Evolutionary conservation across 495 filamentous ascomycete genomes (phyloP).

Genomic region (Terfezia claveryi): DNA sequence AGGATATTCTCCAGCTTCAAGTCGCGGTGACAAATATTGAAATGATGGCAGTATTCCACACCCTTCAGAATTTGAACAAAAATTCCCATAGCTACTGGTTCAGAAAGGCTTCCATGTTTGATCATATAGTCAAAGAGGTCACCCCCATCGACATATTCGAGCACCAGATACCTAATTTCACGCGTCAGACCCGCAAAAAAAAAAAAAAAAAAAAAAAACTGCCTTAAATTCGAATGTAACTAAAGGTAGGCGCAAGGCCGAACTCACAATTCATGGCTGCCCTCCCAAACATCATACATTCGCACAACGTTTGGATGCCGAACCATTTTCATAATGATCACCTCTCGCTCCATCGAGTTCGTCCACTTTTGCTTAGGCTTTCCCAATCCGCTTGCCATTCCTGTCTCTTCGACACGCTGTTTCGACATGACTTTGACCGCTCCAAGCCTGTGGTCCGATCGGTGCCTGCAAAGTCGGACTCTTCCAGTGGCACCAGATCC

Average conservation of each 20-base stretch:
- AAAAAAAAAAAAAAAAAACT: background rate
- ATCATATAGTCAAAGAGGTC: conserved; percentile 74
- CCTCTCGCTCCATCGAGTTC: conserved; percentile 54
- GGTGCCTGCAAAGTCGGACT: conserved; percentile 63
- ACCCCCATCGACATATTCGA: conserved; percentile 83
- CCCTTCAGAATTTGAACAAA: conserved; percentile 90
- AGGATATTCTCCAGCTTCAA: conserved; percentile 96
- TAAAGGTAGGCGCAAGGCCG: background rate
- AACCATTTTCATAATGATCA: conserved; percentile 88
- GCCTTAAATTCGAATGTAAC: background rate
- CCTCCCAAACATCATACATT: conserved; percentile 92
- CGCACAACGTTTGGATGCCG: conserved; percentile 82
- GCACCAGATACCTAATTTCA: conserved; percentile 57
- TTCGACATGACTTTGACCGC: conserved; percentile 71
- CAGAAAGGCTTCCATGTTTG: conserved; percentile 39
- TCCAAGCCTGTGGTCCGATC: conserved; percentile 46
- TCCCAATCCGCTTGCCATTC: conserved; percentile 45
- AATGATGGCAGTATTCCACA: conserved; percentile 72
- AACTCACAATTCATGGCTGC: conserved; percentile 69
- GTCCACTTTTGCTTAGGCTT: conserved; percentile 47
- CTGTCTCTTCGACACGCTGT: conserved; percentile 37
- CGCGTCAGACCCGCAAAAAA: background rate
- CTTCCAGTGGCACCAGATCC: conserved; percentile 68
- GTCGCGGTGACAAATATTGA: conserved; percentile 89
- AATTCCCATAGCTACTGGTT: conserved; percentile 58